Evolutionary conservation across 2,329 filamentous ascomycete genomes (phyloP).

Genomic region (Gremmenia infestans): DNA sequence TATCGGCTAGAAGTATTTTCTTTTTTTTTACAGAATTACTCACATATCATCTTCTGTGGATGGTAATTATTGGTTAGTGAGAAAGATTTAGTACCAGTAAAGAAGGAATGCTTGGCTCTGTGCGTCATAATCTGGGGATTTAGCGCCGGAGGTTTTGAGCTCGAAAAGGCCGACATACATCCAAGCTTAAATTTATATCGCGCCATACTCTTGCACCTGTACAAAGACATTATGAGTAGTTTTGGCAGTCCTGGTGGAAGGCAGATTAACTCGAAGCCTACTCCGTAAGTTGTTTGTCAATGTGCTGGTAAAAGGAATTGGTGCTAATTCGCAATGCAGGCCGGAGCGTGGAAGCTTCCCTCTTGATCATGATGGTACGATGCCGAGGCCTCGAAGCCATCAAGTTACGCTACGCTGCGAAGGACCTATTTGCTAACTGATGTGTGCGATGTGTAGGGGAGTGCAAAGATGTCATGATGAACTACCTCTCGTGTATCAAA

Average conservation of each 20-base stretch:
- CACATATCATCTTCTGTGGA: constrained; percentile 1
- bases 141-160: neutral
- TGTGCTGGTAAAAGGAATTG: neutral
- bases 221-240: constrained; percentile 44
- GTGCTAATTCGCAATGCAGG: constrained; percentile 39
- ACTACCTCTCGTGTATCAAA: constrained; percentile 84
- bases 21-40: neutral
- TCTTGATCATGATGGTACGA: constrained; percentile 81
- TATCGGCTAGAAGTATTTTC: neutral
- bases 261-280: constrained; percentile 60
- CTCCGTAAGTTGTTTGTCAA: constrained; percentile 50
- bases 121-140: constrained; percentile 2
- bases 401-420: neutral
- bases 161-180: neutral
- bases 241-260: constrained; percentile 69
- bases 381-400: neutral
- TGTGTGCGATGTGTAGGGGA: constrained; percentile 55
- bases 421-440: constrained; percentile 6
- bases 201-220: neutral
- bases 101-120: neutral
- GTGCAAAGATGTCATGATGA: constrained; percentile 83
- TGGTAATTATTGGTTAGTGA: neutral
- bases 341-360: constrained; percentile 92
- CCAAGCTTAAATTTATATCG: neutral
- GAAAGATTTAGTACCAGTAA: too few species aligned